A percentile compares a stretch with the other conserved stretches of the same genome.
Conservation (phyloP, 441 rosid genomes). For the Euphorbia schlechtendalii region DNA sequence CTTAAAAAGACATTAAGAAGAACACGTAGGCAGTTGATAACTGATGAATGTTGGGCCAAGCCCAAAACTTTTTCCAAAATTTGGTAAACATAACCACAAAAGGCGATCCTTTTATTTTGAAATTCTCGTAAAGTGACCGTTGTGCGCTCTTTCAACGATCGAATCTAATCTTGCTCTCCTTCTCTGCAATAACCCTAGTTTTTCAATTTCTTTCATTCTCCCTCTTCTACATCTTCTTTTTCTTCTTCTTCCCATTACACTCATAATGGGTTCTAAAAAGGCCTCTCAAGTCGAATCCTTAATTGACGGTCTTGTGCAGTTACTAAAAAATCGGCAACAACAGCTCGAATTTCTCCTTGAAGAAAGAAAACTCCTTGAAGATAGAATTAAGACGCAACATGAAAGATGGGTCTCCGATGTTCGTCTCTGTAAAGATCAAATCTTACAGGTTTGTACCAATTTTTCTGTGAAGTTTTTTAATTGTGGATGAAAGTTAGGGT, state of each 20-base stretch:
- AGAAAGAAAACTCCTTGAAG: slow-evolving; percentile 60
- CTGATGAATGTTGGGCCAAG: not conserved
- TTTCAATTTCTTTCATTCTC: too few species aligned
- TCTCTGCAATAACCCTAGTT: not conserved
- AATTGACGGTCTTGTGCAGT: slow-evolving; percentile 42
- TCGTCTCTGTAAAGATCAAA: slow-evolving; percentile 36
- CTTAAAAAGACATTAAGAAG: too few species aligned
- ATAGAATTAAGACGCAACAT: slow-evolving; percentile 36
- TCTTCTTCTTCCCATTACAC: slow-evolving; percentile 9
- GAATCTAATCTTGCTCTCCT: not conserved
- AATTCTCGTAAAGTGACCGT: slow-evolving; percentile 17
- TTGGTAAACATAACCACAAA: not conserved
- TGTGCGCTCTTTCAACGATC: slow-evolving; percentile 2
- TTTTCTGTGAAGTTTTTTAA: not conserved
- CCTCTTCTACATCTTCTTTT: slow-evolving; percentile 11
- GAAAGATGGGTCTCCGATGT: slow-evolving; percentile 44
- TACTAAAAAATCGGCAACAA: slow-evolving; percentile 53
- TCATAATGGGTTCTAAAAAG: slow-evolving; percentile 27
- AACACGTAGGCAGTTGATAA: too few species aligned
- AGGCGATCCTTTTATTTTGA: not conserved
- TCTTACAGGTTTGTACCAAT: slow-evolving; percentile 45
- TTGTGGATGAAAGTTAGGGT: slow-evolving; percentile 27
- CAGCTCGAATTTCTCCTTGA: slow-evolving; percentile 51
- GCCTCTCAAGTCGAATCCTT: slow-evolving; percentile 29
- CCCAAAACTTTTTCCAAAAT: not conserved